Evolutionary conservation across 257 asterid species (phyloP).

Genomic region (Salvia splendens): DNA sequence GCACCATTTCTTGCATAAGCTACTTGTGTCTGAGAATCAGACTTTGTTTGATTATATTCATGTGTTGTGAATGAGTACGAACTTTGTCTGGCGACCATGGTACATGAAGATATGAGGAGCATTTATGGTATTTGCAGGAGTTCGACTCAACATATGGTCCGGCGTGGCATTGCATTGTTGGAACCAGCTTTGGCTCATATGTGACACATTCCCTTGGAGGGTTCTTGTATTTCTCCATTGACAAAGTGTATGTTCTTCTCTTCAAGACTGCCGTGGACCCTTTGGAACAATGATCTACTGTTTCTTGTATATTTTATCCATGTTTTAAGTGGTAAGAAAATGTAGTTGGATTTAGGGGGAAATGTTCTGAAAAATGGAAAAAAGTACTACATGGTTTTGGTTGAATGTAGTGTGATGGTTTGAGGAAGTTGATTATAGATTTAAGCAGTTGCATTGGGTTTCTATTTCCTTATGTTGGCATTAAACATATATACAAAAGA

Average conservation of each 20-base stretch:
- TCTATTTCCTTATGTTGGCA: too few species aligned
- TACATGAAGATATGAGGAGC: too few species aligned
- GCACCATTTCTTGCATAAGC: neutral
- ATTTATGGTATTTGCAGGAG: conserved; percentile 47
- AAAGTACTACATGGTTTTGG: too few species aligned
- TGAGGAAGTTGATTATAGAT: conserved; percentile 8
- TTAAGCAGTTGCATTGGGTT: too few species aligned
- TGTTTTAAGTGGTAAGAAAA: conserved; percentile 1
- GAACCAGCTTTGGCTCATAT: conserved; percentile 82
- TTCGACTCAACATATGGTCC: conserved; percentile 81
- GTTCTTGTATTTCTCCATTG: conserved; percentile 83
- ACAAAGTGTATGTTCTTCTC: conserved; percentile 75
- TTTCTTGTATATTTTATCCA: conserved; percentile 17
- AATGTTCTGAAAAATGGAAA: too few species aligned
- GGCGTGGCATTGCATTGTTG: conserved; percentile 95
- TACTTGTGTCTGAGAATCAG: too few species aligned
- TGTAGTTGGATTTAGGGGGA: too few species aligned
- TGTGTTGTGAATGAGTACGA: neutral
- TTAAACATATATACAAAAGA: too few species aligned
- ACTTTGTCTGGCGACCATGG: too few species aligned
- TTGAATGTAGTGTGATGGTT: conserved; percentile 5
- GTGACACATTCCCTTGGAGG: conserved; percentile 88
- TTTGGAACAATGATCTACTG: conserved; percentile 43
- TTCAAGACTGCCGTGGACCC: conserved; percentile 86
- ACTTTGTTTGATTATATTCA: neutral